phyloP scores from a whole-genome alignment of 768 basidiomycete genomes.

The Vararia minispora region DNA sequence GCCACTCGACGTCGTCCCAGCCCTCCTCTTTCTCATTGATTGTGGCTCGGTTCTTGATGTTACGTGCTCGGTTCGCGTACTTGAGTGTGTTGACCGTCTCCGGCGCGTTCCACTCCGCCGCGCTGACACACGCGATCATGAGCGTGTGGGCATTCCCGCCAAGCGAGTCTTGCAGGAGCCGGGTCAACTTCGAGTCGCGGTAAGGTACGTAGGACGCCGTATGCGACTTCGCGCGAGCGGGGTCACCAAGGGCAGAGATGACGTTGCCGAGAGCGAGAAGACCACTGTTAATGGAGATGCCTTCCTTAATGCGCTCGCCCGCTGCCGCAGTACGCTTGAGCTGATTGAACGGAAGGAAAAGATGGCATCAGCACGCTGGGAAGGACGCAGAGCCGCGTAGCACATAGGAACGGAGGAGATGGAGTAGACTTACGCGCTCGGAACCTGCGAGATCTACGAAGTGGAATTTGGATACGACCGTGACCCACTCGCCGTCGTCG shows the following conservation, averaged over 20 bases:
- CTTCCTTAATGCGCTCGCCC: constrained; percentile 95
- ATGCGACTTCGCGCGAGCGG: constrained; percentile 72
- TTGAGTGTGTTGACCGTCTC: constrained; percentile 95
- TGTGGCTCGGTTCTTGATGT: constrained; percentile 91
- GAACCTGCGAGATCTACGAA: constrained; percentile 97
- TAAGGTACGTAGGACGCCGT: constrained; percentile 90
- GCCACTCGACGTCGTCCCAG: constrained; percentile 97
- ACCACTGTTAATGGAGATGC: constrained; percentile 98
- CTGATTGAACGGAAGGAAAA: too few species aligned
- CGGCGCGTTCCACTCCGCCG: constrained; percentile 87
- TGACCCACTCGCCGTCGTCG: constrained; percentile 75
- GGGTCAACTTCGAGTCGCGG: constrained; percentile 96
- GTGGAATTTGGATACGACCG: constrained; percentile 91
- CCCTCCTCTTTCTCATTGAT: constrained; percentile 94
- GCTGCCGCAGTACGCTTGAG: constrained; percentile 93
- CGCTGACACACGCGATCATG: constrained; percentile 98
- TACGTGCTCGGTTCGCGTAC: constrained; percentile 93
- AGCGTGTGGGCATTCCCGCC: constrained; percentile 97
- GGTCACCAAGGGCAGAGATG: constrained; percentile 95
- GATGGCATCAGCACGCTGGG: constrained; percentile 12
- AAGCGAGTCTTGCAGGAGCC: constrained; percentile 90
- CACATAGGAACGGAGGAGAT: not conserved
- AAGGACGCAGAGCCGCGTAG: constrained; percentile 1
- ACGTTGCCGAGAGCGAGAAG: constrained; percentile 95
- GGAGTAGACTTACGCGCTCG: constrained; percentile 72